phyloP scores from a whole-genome alignment of 371 early-diverging fungal genomes.

The Mortierella sp. region DNA sequence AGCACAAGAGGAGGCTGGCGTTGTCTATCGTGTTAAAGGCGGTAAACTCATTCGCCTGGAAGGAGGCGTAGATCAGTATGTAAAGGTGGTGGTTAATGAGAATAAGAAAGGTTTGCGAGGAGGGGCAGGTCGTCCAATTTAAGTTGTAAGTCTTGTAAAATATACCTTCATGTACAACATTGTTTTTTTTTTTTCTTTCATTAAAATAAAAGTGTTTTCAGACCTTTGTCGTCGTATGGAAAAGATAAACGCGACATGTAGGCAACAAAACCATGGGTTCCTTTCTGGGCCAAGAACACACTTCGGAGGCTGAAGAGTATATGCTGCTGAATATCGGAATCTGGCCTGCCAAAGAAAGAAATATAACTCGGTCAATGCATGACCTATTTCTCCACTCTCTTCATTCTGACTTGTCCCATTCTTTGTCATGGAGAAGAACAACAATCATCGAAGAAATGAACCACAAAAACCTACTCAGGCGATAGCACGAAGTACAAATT shows the following conservation, averaged over 20 bases:
- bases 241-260: not conserved
- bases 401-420: conserved; percentile 22
- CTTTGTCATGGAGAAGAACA: conserved; percentile 12
- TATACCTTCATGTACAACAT: too few species aligned
- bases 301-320: not conserved
- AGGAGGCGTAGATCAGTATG: conserved; percentile 56
- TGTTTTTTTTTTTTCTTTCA: conserved; percentile 7
- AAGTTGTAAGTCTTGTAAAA: too few species aligned
- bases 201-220: not conserved
- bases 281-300: conserved; percentile 28
- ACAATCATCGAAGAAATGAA: not conserved
- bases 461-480: not conserved
- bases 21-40: conserved; percentile 51
- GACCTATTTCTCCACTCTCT: not conserved
- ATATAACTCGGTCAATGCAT: conserved; percentile 7
- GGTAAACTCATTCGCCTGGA: conserved; percentile 45
- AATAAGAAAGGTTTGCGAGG: conserved; percentile 55
- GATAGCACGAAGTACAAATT: not conserved
- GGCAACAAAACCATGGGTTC: conserved; percentile 2
- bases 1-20: conserved; percentile 48
- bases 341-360: conserved; percentile 11
- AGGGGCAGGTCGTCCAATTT: conserved; percentile 42
- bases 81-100: conserved; percentile 43
- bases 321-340: conserved; percentile 30
- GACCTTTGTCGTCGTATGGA: not conserved